Base-by-base conservation (phyloP, 2,329 filamentous ascomycete species). In the Pestalotiopsis sp. region DNA sequence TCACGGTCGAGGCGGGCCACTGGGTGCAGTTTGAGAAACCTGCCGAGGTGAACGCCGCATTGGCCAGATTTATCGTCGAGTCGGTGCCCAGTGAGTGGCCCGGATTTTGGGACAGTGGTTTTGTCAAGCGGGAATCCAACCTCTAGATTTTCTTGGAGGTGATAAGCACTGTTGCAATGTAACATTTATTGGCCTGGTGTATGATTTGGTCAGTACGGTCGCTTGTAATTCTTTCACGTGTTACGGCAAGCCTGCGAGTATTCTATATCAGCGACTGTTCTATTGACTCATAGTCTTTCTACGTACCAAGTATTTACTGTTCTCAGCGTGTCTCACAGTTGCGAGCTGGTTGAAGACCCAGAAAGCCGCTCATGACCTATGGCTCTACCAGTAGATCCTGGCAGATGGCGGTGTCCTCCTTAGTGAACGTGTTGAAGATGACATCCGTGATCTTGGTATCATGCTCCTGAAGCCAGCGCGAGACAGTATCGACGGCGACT, bases 1-100 rank as follows among this genome's bases (percentile, higher is more conserved):
- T 75, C 9, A 73, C 67, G 27, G 36, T 82, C 1, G 73, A 79
- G 4, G 72, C 76, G 0, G 77, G 79, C 0, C 81, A 83, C 71
- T 82, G 79, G 76, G 68, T 77, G 2, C 75, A 78, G 7, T 65
- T 79, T 4, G 80, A 83, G 69, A 69, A 70, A 59, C 71, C 72
- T 0, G 70, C 6, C 7, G 71, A 72, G 69, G 68, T 73, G 27
- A 77, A 72, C 59, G 75, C 77, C 23, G 75, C 73, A 0, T 41
- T 79, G 9, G 63, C 69, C 2, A 70, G 72, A 52, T 76, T 52
- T 17, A 52, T 52, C 17, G 20, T 73, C 58, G 64, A 78, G 39
- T 57, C 71, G 2, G n/a, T 74, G 27, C 69, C 69, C 2, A 62
- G 13, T 12, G 58, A 70, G 25, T 74, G 72, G 72, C 72, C 72